A percentile compares a stretch with the other conserved stretches of the same genome.
Conservation (phyloP, 495 filamentous ascomycete species). For the Podospora pseudoanserina region DNA sequence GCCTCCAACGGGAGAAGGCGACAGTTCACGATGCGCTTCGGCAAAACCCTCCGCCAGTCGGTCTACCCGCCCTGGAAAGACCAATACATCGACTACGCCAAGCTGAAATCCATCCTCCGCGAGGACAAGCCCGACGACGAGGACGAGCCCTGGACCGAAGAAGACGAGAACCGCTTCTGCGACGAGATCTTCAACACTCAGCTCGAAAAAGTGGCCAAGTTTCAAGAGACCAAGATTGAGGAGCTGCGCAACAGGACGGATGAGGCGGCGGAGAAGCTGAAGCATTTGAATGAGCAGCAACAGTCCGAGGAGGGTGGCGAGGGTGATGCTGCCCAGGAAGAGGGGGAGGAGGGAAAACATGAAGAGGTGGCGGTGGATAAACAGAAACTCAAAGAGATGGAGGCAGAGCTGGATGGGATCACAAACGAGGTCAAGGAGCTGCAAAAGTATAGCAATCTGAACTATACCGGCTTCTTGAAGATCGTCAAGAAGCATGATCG, state of each 20-base stretch:
- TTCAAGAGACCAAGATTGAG: conserved; percentile 73
- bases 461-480: conserved; percentile 97
- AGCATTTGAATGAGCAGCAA: conserved; percentile 41
- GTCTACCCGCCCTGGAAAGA: conserved; percentile 87
- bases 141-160: conserved; percentile 75
- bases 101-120: conserved; percentile 81
- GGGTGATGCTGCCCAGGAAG: not conserved
- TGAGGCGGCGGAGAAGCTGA: conserved; percentile 57
- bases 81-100: conserved; percentile 91
- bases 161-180: conserved; percentile 91
- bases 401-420: conserved; percentile 78
- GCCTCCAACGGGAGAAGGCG: conserved; percentile 42
- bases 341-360: conserved; percentile 20
- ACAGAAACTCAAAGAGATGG: conserved; percentile 61
- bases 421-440: conserved; percentile 88
- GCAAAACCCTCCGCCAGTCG: conserved; percentile 73
- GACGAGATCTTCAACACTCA: conserved; percentile 92
- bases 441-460: conserved; percentile 91
- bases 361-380: conserved; percentile 46
- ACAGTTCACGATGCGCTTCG: conserved; percentile 77
- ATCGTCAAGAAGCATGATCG: conserved; percentile 98
- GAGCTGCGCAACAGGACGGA: conserved; percentile 66
- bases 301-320: not conserved
- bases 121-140: conserved; percentile 64
- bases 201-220: conserved; percentile 89